Base-by-base conservation (phyloP, 768 basidiomycete genomes). In the Termitomyces sp. region DNA sequence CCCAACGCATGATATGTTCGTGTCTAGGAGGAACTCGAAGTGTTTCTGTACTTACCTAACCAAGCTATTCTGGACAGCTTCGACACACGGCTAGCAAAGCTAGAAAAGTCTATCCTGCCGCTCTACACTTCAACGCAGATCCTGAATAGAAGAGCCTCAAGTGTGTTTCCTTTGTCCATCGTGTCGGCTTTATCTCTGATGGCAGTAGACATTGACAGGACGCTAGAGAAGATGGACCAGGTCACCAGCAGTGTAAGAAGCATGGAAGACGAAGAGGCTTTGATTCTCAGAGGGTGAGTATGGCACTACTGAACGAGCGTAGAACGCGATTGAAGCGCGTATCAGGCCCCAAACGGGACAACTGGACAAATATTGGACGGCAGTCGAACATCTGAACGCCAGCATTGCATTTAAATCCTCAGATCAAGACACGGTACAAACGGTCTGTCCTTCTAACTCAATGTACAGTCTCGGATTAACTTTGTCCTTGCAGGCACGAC, bases 81-180 rank as follows among this genome's bases (percentile, higher is more conserved):
- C 65, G 92, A 94, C 69, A 83, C 84, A 1, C 83, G 92, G 20
- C 73, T 94, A 5, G 86, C 88, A 42, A 89, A 87, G 67, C 79
- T 94, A 22, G 92, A 94, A 65, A 93, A 92, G 63, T 87, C 90
- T 2, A 92, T 94, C 53, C 68, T 89, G 14, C 92, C 92, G 0
- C 70, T 94, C n/a, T 90, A 94, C 64, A 81, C 79, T 1, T 86
- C 88, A 3, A 86, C 91, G 0, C 89, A 92, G 67, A 75, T 87
- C 13, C 69, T 93, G 54, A 92, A 90, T 56, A 76, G 80, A 63
- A 73, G 92, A 39, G 82, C 82, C 18, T 82, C 80, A 46, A 94
- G 92, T 92, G 59, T 29, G 90, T 76, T n/a, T 47, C 27, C 31
- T 26, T 46, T 41, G 55, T 8, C 12, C 6, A 31, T 22, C 27